Base-by-base conservation (phyloP, 441 rosid genomes). In the Viola pubescens region DNA sequence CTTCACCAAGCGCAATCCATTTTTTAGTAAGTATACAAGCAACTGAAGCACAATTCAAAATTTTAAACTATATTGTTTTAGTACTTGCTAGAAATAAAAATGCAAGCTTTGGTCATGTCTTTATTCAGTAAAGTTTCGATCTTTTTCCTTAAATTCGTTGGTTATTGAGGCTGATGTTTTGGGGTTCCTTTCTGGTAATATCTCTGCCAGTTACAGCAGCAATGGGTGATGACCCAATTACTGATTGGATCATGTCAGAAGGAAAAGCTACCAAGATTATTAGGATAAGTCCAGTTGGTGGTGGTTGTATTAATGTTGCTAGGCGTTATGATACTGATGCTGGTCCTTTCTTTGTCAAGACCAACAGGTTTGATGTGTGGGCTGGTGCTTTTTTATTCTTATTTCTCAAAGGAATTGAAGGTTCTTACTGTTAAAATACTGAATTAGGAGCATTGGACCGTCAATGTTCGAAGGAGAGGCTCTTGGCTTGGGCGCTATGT, bases 401-500 rank as follows among this genome's bases (percentile, higher is more conserved):
- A 38, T 38, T 47, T 62, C 43, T 39, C 6, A 19, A 43, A 56
- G 54, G 65, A 55, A 34, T 45, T 48, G 45, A 44, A 69, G 41
- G 12, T 61, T 52, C 13, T 49, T 60, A 16, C 11, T 62, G 52
- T 66, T 39, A 45, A 53, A 63, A 48, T 48, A 47, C 56, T 75
- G 55, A 34, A 48, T 64, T 75, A 91, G 98, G 91, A 65, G 83
- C 60, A 80, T 91, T 10, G 91, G 89, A 59, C 91, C 88, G 44
- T 74, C 79, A 16, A 88, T 91, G 98, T 88, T 91, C 46, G 86
- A 91, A 65, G 95, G 81, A 60, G 98, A 91, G 67, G 94, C 95
- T 75, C 89, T 85, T 66, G 96, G 98, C 68, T 80, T 91, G 48
- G 82, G 76, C 9, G 89, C 98, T 53, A 88, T 91, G 98, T 85